Percentiles rank a stretch among this genome's conserved stretches.
phyloP scores from a whole-genome alignment of 306 rosid genomes.

The Trifolium pratense region DNA sequence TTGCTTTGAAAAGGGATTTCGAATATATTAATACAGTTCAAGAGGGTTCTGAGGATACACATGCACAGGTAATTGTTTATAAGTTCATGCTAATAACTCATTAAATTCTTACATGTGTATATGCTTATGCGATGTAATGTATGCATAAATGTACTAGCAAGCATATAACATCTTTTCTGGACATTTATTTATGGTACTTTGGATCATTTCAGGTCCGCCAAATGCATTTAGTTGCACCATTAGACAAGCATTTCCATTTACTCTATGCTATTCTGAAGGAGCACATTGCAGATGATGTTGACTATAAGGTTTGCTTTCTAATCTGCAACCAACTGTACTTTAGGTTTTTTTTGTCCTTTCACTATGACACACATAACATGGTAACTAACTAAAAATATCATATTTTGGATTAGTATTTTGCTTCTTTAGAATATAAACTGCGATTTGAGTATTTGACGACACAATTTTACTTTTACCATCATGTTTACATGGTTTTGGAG shows the following conservation, averaged over 20 bases:
- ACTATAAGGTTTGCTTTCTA: conserved; percentile 73
- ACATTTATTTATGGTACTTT: conserved; percentile 37
- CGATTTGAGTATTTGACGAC: conserved; percentile 17
- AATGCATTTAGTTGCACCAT: conserved; percentile 73
- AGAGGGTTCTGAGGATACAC: conserved; percentile 91
- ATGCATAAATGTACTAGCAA: background rate
- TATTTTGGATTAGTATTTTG: conserved; percentile 21
- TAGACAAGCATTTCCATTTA: conserved; percentile 76
- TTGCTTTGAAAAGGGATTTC: conserved; percentile 91
- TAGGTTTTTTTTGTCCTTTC: background rate
- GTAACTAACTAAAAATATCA: conserved; percentile 5
- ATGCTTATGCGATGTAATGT: background rate
- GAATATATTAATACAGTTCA: conserved; percentile 84
- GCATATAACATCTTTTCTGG: background rate
- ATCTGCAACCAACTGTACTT: conserved; percentile 23
- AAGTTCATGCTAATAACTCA: conserved; percentile 10
- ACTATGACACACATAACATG: background rate
- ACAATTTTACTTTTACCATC: conserved; percentile 10
- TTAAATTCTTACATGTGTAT: conserved; percentile 4
- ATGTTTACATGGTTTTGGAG: conserved; percentile 18
- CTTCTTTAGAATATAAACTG: conserved; percentile 12
- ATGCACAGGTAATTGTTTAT: conserved; percentile 67
- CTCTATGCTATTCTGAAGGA: conserved; percentile 80
- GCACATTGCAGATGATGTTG: conserved; percentile 90
- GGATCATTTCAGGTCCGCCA: conserved; percentile 82